phyloP scores from a whole-genome alignment of 2,329 filamentous ascomycete species.

The Colletotrichum coccodes region DNA sequence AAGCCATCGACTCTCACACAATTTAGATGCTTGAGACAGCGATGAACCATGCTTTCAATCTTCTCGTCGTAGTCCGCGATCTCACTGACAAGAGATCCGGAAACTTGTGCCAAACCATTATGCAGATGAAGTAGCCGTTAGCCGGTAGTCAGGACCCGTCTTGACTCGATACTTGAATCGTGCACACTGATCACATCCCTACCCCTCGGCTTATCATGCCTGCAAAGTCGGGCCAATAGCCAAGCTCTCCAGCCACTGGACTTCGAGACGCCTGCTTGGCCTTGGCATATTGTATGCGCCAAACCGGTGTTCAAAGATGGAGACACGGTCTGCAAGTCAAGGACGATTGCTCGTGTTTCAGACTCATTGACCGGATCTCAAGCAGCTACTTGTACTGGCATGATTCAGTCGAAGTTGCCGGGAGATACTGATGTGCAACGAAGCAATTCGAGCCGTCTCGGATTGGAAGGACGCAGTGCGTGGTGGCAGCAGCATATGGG shows the following conservation, averaged over 20 bases:
- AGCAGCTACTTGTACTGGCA: background rate
- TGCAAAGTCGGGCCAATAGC: conserved; percentile 6
- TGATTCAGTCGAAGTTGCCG: conserved; percentile 14
- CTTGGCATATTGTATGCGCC: conserved; percentile 3
- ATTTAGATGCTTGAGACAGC: conserved; percentile 23
- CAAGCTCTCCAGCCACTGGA: conserved; percentile 9
- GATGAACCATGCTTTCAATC: conserved; percentile 26
- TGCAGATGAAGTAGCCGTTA: conserved; percentile 19
- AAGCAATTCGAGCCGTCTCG: conserved; percentile 14
- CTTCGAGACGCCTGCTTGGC: conserved; percentile 19
- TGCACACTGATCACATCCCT: conserved; percentile 29
- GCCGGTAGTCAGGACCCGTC: conserved; percentile 17
- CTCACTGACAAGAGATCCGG: conserved; percentile 6
- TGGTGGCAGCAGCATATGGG: background rate
- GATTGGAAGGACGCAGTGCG: background rate
- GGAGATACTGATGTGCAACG: conserved; percentile 7
- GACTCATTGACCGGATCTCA: background rate
- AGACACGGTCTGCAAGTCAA: background rate
- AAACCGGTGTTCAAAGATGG: background rate
- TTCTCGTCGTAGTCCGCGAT: background rate
- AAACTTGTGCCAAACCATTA: conserved; percentile 11
- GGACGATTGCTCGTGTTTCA: conserved; percentile 14
- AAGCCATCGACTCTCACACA: conserved; percentile 15
- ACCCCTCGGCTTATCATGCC: conserved; percentile 16
- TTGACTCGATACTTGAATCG: conserved; percentile 29